A percentile compares a stretch with the other conserved stretches of the same genome.
Conservation (phyloP, 192 early-diverging fungal genomes). For the Chytriomyces sp. region DNA sequence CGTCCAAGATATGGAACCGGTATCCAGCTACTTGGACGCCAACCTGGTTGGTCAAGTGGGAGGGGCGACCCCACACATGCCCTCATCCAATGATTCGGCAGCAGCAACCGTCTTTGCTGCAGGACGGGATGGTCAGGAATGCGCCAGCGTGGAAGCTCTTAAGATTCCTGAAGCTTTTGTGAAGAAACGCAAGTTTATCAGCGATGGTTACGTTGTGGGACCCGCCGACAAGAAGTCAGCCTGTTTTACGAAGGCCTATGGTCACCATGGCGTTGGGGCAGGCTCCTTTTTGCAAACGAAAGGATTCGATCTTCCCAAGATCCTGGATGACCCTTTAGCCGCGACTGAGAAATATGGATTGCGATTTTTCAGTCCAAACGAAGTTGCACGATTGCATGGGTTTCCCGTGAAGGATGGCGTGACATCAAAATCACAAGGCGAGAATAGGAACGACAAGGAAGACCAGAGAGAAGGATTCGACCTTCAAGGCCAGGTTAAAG, state of each 20-base stretch:
- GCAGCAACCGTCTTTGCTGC: not conserved
- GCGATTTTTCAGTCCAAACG: constrained; percentile 75
- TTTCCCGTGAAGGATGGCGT: constrained; percentile 62
- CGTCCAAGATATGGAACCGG: not conserved
- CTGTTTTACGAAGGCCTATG: constrained; percentile 74
- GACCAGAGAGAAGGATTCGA: constrained; percentile 11
- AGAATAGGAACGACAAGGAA: constrained; percentile 17
- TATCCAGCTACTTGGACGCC: not conserved
- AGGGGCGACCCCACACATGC: constrained; percentile 24
- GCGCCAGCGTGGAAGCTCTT: constrained; percentile 35
- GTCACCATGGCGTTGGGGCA: constrained; percentile 70
- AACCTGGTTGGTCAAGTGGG: not conserved
- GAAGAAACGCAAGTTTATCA: constrained; percentile 20
- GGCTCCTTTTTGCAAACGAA: constrained; percentile 79
- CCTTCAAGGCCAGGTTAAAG: too few species aligned
- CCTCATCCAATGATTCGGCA: not conserved
- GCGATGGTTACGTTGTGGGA: constrained; percentile 42
- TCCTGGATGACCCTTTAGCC: constrained; percentile 57
- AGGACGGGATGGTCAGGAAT: constrained; percentile 17
- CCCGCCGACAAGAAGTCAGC: constrained; percentile 27
- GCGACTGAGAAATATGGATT: constrained; percentile 52
- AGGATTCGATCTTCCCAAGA: constrained; percentile 65
- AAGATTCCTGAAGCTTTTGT: constrained; percentile 21
- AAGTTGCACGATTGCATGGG: constrained; percentile 76
- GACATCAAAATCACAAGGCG: not conserved